Evolutionary conservation across 345 rosid species (phyloP).

Genomic region (Linum trigynum): DNA sequence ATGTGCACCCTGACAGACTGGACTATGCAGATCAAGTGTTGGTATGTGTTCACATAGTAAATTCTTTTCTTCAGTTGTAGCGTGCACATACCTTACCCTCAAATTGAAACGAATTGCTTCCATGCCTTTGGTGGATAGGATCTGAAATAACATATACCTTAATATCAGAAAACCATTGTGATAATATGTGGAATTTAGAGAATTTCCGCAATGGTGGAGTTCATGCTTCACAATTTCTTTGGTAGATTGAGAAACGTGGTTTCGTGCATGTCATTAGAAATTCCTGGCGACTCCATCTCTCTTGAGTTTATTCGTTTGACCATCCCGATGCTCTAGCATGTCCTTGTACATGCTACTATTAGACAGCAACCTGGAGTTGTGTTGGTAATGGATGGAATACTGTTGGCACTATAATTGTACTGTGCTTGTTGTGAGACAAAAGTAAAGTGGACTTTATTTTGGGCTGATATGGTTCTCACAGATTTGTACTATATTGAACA

Average conservation of each 20-base stretch:
- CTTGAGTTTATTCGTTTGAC: background rate
- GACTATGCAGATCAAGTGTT: constrained; percentile 99
- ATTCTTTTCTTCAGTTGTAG: background rate
- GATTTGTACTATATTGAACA: background rate
- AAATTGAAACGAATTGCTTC: too few relatives aligned
- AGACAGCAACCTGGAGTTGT: background rate
- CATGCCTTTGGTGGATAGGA: background rate
- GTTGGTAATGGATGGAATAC: background rate
- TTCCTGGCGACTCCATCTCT: background rate
- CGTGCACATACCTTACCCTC: background rate
- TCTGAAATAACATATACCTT: too few relatives aligned
- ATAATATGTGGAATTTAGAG: too few relatives aligned
- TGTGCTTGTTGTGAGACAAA: background rate
- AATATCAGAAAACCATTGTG: background rate
- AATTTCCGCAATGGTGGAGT: background rate
- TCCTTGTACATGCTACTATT: background rate
- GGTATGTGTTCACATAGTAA: constrained; percentile 34
- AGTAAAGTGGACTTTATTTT: background rate
- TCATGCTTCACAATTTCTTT: too few relatives aligned
- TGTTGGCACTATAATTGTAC: background rate
- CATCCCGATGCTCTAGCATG: background rate
- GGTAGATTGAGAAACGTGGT: background rate
- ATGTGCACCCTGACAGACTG: constrained; percentile 98
- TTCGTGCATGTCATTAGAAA: background rate
- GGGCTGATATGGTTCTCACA: background rate